These are phyloP conservation scores for Pythium grandisporangium DNA, from an alignment of 352 stramenopile species.

Conservation along the genomic window DNA sequence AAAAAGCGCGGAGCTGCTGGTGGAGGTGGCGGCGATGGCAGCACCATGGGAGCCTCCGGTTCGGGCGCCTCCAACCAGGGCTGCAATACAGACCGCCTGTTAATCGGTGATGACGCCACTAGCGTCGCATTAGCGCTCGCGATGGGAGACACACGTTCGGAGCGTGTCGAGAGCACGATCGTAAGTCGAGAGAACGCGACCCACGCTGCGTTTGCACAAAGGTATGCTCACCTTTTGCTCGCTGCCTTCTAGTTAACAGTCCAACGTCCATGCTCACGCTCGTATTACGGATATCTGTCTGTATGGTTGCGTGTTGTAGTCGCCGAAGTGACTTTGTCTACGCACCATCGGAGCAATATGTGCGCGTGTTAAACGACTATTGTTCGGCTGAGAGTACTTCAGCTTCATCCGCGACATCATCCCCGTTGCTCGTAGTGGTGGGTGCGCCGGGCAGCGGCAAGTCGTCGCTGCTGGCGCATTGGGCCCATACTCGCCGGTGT, in stretches of 20 bases:
- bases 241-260: too few species aligned
- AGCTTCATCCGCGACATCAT: conserved; percentile 1
- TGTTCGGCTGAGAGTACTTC: conserved; percentile 15
- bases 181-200: conserved; percentile 66
- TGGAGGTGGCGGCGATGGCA: not conserved
- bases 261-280: too few species aligned
- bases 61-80: conserved; percentile 6
- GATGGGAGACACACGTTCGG: too few species aligned
- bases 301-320: conserved; percentile 10
- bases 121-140: too few species aligned
- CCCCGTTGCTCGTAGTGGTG: conserved; percentile 49
- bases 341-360: conserved; percentile 43
- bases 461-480: conserved; percentile 68
- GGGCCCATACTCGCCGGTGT: conserved; percentile 34
- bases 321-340: conserved; percentile 67
- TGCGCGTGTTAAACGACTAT: conserved; percentile 62
- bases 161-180: conserved; percentile 54
- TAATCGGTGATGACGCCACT: too few species aligned
- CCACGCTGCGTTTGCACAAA: conserved; percentile 62
- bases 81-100: too few species aligned
- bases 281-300: not conserved
- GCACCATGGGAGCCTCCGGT: not conserved
- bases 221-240: too few species aligned
- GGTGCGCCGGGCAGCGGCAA: conserved; percentile 62
- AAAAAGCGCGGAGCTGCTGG: conserved; percentile 7